These are phyloP conservation scores for Debaryomycetaceae sp. DNA, from an alignment of 1,139 yeast genomes.

Conservation along the genomic window DNA sequence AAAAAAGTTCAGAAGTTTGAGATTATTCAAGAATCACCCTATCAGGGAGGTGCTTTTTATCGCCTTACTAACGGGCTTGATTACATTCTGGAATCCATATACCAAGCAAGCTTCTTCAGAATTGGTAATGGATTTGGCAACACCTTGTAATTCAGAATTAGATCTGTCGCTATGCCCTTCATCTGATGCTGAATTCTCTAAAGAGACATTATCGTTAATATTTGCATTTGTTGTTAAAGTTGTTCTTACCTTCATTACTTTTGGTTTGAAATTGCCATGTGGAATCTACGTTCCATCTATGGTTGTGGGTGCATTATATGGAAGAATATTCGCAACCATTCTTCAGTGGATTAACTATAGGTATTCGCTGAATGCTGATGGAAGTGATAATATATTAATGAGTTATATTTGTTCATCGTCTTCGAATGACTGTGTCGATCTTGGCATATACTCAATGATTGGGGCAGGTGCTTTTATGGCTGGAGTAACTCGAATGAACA, in stretches of 20 bases:
- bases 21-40: conserved; percentile 38
- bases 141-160: conserved; percentile 39
- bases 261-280: conserved; percentile 62
- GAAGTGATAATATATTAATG: conserved; percentile 13
- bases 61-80: conserved; percentile 46
- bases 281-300: conserved; percentile 70
- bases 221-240: conserved; percentile 48
- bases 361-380: conserved; percentile 15
- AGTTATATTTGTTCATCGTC: conserved; percentile 15
- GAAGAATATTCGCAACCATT: conserved; percentile 50
- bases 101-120: conserved; percentile 56
- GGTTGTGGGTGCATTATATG: conserved; percentile 67
- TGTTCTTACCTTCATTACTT: conserved; percentile 49
- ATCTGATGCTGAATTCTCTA: conserved; percentile 22
- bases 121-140: conserved; percentile 49
- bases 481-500: conserved; percentile 65
- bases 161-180: conserved; percentile 44
- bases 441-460: conserved; percentile 65
- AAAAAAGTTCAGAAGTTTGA: conserved; percentile 32
- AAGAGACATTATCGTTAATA: conserved; percentile 32
- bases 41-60: conserved; percentile 47
- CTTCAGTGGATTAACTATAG: conserved; percentile 37
- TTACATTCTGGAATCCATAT: conserved; percentile 52
- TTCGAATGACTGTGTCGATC: conserved; percentile 34
- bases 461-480: conserved; percentile 71